phyloP scores from a whole-genome alignment of 2,329 filamentous ascomycete species.

The Pestalotiopsis sp. region DNA sequence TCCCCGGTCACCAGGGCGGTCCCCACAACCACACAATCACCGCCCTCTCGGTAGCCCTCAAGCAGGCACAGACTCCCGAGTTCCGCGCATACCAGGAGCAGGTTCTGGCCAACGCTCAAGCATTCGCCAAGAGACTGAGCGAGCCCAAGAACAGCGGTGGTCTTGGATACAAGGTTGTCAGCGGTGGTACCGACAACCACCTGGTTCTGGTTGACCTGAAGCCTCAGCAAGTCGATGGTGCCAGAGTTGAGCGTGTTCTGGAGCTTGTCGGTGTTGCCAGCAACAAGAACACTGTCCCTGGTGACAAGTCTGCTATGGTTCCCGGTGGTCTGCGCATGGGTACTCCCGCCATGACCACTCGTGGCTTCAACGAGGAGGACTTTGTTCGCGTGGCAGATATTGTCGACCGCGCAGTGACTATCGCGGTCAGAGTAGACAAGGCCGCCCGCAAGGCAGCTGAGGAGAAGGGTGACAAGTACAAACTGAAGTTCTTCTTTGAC shows the following conservation, averaged over 20 bases:
- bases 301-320: conserved; percentile 89
- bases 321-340: conserved; percentile 94
- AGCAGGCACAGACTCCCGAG: conserved; percentile 86
- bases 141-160: conserved; percentile 73
- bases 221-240: conserved; percentile 83
- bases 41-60: conserved; percentile 88
- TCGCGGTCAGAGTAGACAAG: conserved; percentile 77
- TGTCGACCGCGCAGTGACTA: conserved; percentile 80
- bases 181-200: conserved; percentile 96
- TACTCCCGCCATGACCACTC: conserved; percentile 95
- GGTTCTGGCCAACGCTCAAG: conserved; percentile 88
- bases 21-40: conserved; percentile 99
- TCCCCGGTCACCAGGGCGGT: conserved; percentile 96
- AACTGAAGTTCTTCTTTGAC: conserved; percentile 69
- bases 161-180: conserved; percentile 86
- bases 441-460: conserved; percentile 70
- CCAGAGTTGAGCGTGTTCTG: conserved; percentile 85
- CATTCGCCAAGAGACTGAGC: conserved; percentile 72
- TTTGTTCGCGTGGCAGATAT: conserved; percentile 86
- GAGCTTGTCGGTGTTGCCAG: conserved; percentile 94
- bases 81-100: conserved; percentile 93
- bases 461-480: conserved; percentile 68
- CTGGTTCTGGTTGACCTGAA: conserved; percentile 92
- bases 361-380: conserved; percentile 87
- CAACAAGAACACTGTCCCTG: conserved; percentile 99